Evolutionary conservation across 768 basidiomycete genomes (phyloP).

Genomic region (Coprinellus aureogranulatus): DNA sequence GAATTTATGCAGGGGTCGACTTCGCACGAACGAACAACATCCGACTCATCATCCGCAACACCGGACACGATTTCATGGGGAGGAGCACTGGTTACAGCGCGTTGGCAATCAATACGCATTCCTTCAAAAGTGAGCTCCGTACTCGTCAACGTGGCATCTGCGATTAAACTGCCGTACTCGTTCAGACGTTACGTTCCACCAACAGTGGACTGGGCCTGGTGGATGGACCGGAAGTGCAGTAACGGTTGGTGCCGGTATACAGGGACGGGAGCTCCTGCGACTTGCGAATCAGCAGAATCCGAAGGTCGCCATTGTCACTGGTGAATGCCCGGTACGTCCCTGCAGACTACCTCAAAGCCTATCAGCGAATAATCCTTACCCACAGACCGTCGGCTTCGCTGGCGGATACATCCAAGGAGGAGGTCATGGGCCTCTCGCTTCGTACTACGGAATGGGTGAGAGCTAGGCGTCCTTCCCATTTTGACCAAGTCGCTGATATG

Average conservation of each 20-base stretch:
- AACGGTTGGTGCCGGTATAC: constrained; percentile 18
- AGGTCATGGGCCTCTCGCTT: constrained; percentile 20
- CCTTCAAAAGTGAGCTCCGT: too few species aligned
- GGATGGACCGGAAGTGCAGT: constrained; percentile 15
- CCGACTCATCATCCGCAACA: constrained; percentile 21
- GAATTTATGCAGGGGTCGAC: too few species aligned
- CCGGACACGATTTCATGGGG: constrained; percentile 18
- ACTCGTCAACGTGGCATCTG: too few species aligned
- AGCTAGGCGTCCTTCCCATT: too few species aligned
- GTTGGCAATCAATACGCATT: constrained; percentile 14
- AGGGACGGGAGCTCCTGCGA: constrained; percentile 11
- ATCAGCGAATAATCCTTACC: too few species aligned
- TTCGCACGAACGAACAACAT: constrained; percentile 19
- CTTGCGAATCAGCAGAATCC: constrained; percentile 9
- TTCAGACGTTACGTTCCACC: constrained; percentile 14
- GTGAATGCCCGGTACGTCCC: constrained; percentile 15
- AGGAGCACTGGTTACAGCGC: background rate
- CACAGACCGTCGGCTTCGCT: constrained; percentile 33
- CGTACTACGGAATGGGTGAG: constrained; percentile 16
- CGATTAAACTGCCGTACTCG: too few species aligned
- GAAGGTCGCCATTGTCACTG: constrained; percentile 7
- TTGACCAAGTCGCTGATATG: too few species aligned
- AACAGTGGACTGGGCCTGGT: constrained; percentile 11
- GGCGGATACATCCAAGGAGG: constrained; percentile 37
- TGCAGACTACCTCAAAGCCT: constrained; percentile 2